phyloP scores from a whole-genome alignment of 1,139 yeast species.

The Scheffersomyces parashehatae region DNA sequence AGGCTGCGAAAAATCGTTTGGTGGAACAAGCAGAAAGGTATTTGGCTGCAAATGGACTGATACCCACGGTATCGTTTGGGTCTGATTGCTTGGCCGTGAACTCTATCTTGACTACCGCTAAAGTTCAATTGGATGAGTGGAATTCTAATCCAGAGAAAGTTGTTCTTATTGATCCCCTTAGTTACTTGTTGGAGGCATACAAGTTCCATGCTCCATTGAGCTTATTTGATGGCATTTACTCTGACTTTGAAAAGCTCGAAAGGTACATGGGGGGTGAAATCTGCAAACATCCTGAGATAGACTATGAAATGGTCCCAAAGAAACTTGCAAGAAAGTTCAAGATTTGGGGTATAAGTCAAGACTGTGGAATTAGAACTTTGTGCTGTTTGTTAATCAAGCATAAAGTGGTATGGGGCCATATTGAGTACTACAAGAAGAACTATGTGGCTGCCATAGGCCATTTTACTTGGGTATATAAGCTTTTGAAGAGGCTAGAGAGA shows the following conservation, averaged over 20 bases:
- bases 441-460: constrained; percentile 8
- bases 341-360: constrained; percentile 7
- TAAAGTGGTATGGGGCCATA: constrained; percentile 17
- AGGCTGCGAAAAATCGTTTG: not conserved
- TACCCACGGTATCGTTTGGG: constrained; percentile 7
- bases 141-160: not conserved
- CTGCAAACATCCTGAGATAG: constrained; percentile 15
- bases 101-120: constrained; percentile 1
- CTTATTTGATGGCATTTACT: constrained; percentile 14
- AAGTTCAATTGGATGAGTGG: not conserved
- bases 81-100: constrained; percentile 4
- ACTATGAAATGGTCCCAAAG: constrained; percentile 13
- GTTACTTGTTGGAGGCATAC: constrained; percentile 15
- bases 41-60: constrained; percentile 7
- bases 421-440: constrained; percentile 10
- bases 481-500: constrained; percentile 11
- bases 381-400: constrained; percentile 15
- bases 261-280: constrained; percentile 12
- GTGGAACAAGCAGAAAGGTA: constrained; percentile 19
- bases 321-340: constrained; percentile 13
- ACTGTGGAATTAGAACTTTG: constrained; percentile 2
- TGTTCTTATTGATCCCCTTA: constrained; percentile 3
- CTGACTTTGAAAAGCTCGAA: constrained; percentile 1
- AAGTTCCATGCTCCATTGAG: constrained; percentile 22
- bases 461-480: constrained; percentile 23